Evolutionary conservation across 148 eudicot genomes (phyloP).

Genomic region (Rhododendron ferrugineum): DNA sequence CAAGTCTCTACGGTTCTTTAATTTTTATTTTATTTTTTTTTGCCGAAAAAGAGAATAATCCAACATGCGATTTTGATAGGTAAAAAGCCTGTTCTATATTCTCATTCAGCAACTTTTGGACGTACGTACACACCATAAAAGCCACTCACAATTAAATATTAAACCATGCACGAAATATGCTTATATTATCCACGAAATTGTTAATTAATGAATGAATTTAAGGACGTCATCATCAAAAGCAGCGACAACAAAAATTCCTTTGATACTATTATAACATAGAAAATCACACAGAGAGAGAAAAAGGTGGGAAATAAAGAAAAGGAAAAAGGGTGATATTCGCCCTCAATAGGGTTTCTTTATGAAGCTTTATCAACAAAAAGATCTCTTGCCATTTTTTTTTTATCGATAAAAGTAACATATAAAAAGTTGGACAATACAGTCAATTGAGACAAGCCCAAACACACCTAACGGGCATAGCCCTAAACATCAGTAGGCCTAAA

Average conservation of each 20-base stretch:
- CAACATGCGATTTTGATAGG: neutral
- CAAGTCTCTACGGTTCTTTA: too few species aligned
- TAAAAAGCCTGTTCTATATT: neutral
- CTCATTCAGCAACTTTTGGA: neutral
- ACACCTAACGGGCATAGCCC: too few species aligned
- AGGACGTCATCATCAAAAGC: slow-evolving; percentile 5
- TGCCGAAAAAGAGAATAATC: too few species aligned
- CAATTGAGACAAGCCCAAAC: too few species aligned
- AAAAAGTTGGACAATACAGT: too few species aligned
- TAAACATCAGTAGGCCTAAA: too few species aligned
- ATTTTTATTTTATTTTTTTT: too few species aligned
- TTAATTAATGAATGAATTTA: neutral
- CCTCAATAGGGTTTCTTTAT: slow-evolving; percentile 9
- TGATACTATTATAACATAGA: neutral
- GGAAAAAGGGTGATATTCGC: neutral
- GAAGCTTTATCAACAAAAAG: neutral
- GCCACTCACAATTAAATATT: neutral
- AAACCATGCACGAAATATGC: neutral
- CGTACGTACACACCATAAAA: neutral
- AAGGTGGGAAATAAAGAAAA: neutral
- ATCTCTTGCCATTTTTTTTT: too few species aligned
- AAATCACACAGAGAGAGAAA: neutral
- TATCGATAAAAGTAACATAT: too few species aligned
- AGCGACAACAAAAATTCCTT: neutral
- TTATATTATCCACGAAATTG: neutral